Base-by-base conservation (phyloP, 768 basidiomycete genomes). In the Rhizopogon sp. region DNA sequence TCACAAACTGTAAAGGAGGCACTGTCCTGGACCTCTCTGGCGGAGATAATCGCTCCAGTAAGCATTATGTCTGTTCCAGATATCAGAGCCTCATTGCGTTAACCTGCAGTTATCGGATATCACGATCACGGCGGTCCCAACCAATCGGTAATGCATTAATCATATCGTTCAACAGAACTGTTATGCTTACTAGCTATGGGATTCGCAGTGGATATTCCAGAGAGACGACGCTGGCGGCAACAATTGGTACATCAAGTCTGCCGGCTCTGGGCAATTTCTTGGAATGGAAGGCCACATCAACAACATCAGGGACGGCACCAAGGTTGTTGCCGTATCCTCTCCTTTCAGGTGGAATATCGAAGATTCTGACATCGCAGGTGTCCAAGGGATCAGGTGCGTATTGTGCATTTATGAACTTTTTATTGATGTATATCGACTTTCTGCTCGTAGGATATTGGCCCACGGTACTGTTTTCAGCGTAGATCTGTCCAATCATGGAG, bases 21-120 rank as follows among this genome's bases (percentile, higher is more conserved):
- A 84, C 78, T 5, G 79, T 74, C 28, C 58, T 83, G 25, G 82
- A 85, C 60, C 72, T 85, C 54, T 84, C 83, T 16, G 81, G 76
- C 3, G 70, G 55, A 7, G 82, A 84, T 62, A 74, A 79, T 55
- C 63, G 44, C 7, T 73, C 79, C 46, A 73, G 80, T 80, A 55
- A 28, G 78, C 68, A 16, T 5, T 40, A 43, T 35, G 5, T 1
- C 4, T n/a, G 0, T 1, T 51, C 14, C 31, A 39, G 8, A 45
- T 16, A 20, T 3, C 35, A 6, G 8, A 10, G 20, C 35, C 35
- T 2, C 14, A 9, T 37, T 14, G 33, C 35, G 25, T 22, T 33
- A 17, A 39, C 42, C 5, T 14, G 50, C 35, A 81, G 79, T 84
- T 61, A 80, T 78, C 33, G 83, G 84, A 5, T 83, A 70, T 58